Base-by-base conservation (phyloP, 805 yeast genomes). In the Starmerella vaccinii region DNA sequence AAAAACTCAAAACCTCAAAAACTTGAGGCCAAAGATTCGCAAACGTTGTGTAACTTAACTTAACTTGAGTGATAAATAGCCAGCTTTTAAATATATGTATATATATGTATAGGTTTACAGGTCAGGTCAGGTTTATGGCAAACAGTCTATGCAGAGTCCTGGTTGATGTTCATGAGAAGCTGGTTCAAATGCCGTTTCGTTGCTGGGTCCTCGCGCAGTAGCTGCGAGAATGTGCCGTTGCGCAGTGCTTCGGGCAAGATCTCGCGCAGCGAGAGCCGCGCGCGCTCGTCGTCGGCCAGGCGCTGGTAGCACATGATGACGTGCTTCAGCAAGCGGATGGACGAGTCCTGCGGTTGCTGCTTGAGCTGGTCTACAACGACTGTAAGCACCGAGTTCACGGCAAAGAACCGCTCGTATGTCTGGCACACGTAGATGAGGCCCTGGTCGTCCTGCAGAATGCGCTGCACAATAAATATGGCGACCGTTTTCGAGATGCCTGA, bases 401-500 rank as follows among this genome's bases (percentile, higher is more conserved):
- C 96, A 55, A 83, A 86, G 64, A 90, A 90, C 60, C 98, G 75
- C 67, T 90, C 97, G 64, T 81, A 85, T 0, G 97, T 90, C 51
- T 94, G 95, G 69, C 97, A 92, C 21, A 92, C 85, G 68, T 92
- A 92, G 19, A 81, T 77, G 54, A 90, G 74, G 0, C 98, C 98
- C 58, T 82, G 79, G 62, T 90, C 96, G 67, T 92, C 97, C 57
- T 88, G 76, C 47, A 90, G 72, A 49, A 90, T 90, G 67, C 89
- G 90, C 64, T 90, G 97, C 42, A 92, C 83, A 53, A 92, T 90
- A 70, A 92, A 90, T 51, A 90, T 89, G 4, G 98, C 98, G 23
- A 90, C 98, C 0, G 97, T 92, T 63, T 92, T 90, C 45, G 94
- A 82, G 47, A 90, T 74, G 64, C 92, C 98, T 0, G 95, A 83